Evolutionary conservation across 2,329 filamentous ascomycete species (phyloP).

Genomic region (Colletotrichum coccodes): DNA sequence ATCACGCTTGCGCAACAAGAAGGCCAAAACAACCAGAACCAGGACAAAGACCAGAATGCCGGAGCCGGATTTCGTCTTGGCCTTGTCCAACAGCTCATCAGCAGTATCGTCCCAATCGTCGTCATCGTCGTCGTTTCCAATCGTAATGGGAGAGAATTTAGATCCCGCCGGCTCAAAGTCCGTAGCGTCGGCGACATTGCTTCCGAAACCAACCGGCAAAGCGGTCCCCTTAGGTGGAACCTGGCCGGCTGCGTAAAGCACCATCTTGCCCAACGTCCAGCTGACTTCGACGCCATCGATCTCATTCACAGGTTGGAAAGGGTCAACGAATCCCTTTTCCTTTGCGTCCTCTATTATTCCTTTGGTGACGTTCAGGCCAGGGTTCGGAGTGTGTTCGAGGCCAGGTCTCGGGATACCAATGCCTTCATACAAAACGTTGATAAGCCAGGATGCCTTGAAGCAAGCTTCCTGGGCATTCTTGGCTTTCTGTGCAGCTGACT

Average conservation of each 20-base stretch:
- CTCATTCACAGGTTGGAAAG: slow-evolving; percentile 93
- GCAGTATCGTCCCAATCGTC: slow-evolving; percentile 64
- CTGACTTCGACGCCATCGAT: slow-evolving; percentile 92
- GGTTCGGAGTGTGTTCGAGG: slow-evolving; percentile 69
- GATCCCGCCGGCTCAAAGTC: slow-evolving; percentile 90
- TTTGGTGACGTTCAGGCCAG: slow-evolving; percentile 77
- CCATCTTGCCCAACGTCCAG: slow-evolving; percentile 97
- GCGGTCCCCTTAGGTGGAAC: slow-evolving; percentile 70
- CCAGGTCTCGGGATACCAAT: slow-evolving; percentile 92
- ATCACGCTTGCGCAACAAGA: slow-evolving; percentile 83
- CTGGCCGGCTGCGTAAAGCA: slow-evolving; percentile 92
- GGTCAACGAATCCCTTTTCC: slow-evolving; percentile 79
- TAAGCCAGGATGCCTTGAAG: slow-evolving; percentile 98
- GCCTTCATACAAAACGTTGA: slow-evolving; percentile 94
- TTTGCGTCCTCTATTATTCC: slow-evolving; percentile 75
- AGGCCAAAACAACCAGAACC: slow-evolving; percentile 74
- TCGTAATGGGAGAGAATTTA: slow-evolving; percentile 47
- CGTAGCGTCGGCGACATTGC: slow-evolving; percentile 74
- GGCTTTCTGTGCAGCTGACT: slow-evolving; percentile 80
- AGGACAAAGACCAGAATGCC: slow-evolving; percentile 82
- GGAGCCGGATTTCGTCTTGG: slow-evolving; percentile 75
- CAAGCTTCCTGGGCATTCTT: slow-evolving; percentile 87
- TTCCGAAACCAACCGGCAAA: slow-evolving; percentile 91
- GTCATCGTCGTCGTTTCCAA: slow-evolving; percentile 50
- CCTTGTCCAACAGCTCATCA: slow-evolving; percentile 71